Conservation (phyloP, 495 filamentous ascomycete genomes). For the Penicillium argentinense region DNA sequence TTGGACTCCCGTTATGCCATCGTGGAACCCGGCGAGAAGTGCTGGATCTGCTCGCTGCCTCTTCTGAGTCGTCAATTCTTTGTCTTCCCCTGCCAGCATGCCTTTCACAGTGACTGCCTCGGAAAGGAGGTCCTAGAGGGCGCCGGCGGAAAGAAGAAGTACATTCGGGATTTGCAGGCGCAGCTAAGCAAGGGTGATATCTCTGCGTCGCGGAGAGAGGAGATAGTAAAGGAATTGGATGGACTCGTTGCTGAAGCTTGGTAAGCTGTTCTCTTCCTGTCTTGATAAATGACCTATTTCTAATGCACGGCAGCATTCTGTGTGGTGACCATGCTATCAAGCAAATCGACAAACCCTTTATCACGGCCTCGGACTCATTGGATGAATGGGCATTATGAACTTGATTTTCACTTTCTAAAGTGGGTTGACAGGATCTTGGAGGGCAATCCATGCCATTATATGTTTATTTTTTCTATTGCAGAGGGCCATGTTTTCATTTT, state of each 20-base stretch:
- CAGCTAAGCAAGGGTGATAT: constrained; percentile 72
- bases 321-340: constrained; percentile 94
- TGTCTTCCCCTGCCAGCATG: constrained; percentile 97
- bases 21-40: constrained; percentile 93
- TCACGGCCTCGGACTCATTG: constrained; percentile 64
- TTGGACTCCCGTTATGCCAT: constrained; percentile 91
- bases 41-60: constrained; percentile 82
- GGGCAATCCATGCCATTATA: background rate
- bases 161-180: constrained; percentile 82
- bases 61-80: constrained; percentile 90
- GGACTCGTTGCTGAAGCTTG: constrained; percentile 76
- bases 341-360: constrained; percentile 88
- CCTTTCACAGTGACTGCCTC: constrained; percentile 92
- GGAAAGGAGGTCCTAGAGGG: constrained; percentile 77
- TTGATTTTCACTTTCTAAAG: background rate
- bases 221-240: constrained; percentile 86
- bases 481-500: constrained; percentile 3
- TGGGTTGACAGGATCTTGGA: background rate
- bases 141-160: constrained; percentile 68
- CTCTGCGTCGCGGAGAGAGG: constrained; percentile 66
- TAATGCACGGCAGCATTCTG: constrained; percentile 54
- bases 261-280: constrained; percentile 43
- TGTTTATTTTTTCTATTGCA: background rate
- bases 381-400: constrained; percentile 80
- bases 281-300: background rate